Evolutionary conservation across 2,329 filamentous ascomycete species (phyloP).

Genomic region (Bipolaris sorokiniana): DNA sequence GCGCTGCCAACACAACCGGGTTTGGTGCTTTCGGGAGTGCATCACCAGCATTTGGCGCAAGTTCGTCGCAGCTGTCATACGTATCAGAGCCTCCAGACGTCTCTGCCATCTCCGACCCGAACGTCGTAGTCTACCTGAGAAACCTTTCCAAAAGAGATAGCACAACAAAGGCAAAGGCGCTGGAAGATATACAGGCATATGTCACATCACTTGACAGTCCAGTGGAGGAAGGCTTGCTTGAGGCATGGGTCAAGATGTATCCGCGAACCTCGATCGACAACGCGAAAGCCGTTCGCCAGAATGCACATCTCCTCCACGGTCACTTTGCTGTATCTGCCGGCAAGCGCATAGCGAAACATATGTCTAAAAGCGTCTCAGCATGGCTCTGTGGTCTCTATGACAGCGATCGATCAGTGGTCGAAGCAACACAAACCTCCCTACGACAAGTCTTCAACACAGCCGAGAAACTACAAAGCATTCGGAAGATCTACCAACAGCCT

Average conservation of each 20-base stretch:
- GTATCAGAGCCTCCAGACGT: slow-evolving; percentile 85
- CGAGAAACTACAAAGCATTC: slow-evolving; percentile 78
- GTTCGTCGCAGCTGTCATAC: slow-evolving; percentile 77
- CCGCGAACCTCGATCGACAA: slow-evolving; percentile 90
- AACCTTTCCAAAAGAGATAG: slow-evolving; percentile 91
- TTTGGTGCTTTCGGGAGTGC: slow-evolving; percentile 53
- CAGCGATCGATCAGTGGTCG: slow-evolving; percentile 75
- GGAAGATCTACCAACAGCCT: slow-evolving; percentile 78
- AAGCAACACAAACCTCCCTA: slow-evolving; percentile 78
- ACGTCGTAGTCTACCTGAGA: slow-evolving; percentile 88
- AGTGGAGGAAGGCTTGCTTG: slow-evolving; percentile 80
- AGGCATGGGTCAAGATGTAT: slow-evolving; percentile 88
- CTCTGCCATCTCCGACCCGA: slow-evolving; percentile 75
- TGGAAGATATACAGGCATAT: slow-evolving; percentile 80
- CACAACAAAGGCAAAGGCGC: slow-evolving; percentile 86
- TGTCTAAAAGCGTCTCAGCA: slow-evolving; percentile 79
- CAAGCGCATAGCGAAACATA: slow-evolving; percentile 80
- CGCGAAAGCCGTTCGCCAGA: slow-evolving; percentile 83
- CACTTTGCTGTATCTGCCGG: slow-evolving; percentile 64
- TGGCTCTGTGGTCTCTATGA: slow-evolving; percentile 93
- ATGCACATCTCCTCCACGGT: slow-evolving; percentile 78
- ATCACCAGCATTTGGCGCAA: slow-evolving; percentile 52
- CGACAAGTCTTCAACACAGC: slow-evolving; percentile 76
- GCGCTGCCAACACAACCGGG: slow-evolving; percentile 56
- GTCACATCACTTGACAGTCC: slow-evolving; percentile 66